phyloP scores from a whole-genome alignment of 108 stramenopile species.

The Aurantiochytrium sp. region DNA sequence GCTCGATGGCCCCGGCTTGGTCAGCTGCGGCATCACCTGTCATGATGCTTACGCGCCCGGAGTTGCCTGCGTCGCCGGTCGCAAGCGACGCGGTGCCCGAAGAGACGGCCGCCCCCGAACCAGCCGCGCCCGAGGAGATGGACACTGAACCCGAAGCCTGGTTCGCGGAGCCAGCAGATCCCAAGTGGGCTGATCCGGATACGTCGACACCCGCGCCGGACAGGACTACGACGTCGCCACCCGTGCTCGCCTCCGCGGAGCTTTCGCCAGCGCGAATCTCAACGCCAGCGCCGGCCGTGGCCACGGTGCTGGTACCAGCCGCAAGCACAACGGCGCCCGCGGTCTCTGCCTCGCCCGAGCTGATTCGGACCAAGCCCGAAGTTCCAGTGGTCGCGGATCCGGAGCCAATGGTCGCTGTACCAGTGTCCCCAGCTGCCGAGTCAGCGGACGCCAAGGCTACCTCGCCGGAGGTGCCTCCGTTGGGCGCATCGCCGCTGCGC shows the following conservation, averaged over 20 bases:
- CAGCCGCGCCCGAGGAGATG: neutral
- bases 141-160: neutral
- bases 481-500: neutral
- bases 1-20: neutral
- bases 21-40: neutral
- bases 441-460: neutral
- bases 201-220: neutral
- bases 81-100: neutral
- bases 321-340: neutral
- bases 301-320: neutral
- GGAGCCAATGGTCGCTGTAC: neutral
- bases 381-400: neutral
- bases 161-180: neutral
- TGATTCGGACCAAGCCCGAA: neutral
- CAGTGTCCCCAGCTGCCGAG: neutral
- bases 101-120: neutral
- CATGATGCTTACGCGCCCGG: neutral
- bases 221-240: neutral
- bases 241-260: neutral
- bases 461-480: neutral
- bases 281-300: neutral
- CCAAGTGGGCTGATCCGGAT: neutral
- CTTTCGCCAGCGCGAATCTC: neutral
- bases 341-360: neutral
- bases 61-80: neutral